Evolutionary conservation across 2,329 filamentous ascomycete species (phyloP), one percentile per base, ranked within the genome.

Genomic region (Pseudopithomyces chartarum): DNA sequence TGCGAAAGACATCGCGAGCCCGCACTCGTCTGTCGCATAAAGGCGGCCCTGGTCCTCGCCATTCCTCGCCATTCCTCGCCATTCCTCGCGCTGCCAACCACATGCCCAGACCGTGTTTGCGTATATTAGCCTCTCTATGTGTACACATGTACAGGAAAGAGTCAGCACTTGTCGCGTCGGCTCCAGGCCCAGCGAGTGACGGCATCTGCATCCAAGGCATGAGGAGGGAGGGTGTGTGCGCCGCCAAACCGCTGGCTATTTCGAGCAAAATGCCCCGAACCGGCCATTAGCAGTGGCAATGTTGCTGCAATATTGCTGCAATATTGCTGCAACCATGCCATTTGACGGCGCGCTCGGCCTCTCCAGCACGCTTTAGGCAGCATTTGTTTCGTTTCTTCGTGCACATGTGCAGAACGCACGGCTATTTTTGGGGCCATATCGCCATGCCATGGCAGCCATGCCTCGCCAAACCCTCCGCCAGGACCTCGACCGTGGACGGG

Each of bases 401-500:
- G 53, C 33, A 36, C 53, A 58, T 52, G 20, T 26, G 33, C 46
- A 49, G 55, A 56, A 36, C 49, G 20, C 43, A 65, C 53, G 59
- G 50, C 68, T 73, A 72, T 69, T 69, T 67, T 71, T 68, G 63
- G 68, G 60, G 56, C 55, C 60, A 62, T 56, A 58, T 61, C 52
- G 51, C 47, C 46, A 29, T 29, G 26, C 26, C 26, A 29, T 29
- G 26, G 26, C 26, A n/a, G n/a, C n/a, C n/a, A 36, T 23, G 22
- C 32, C 33, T 52, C 33, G 45, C 45, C 33, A 48, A 48, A 33
- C 32, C 1, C 12, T 6, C 45, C 32, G 45, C 45, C 8, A n/a
- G 45, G 32, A 13, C 42, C 39, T 47, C 26, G 13, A 38, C 40
- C 50, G 50, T 38, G 23, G 38, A 29, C 36, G 36, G 53, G 43